Conservation (phyloP, 768 basidiomycete species). For the Mycena maculata region DNA sequence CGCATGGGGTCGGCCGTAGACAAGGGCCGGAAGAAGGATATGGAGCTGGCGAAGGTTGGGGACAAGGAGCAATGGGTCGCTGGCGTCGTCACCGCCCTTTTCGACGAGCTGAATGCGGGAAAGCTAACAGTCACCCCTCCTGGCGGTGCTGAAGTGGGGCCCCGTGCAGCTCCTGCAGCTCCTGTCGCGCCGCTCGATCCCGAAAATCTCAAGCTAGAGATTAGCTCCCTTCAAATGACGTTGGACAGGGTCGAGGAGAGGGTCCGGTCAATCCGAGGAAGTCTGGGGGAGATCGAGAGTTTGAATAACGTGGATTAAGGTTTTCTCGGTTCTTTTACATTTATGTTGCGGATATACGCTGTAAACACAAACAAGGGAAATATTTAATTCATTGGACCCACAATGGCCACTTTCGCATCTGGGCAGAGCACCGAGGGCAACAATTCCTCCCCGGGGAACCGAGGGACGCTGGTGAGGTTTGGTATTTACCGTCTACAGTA, state of each 20-base stretch:
- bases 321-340: background rate
- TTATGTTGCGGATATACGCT: constrained; percentile 20
- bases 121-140: constrained; percentile 43
- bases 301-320: constrained; percentile 19
- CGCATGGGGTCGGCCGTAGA: constrained; percentile 54
- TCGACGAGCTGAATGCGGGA: constrained; percentile 73
- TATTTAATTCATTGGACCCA: too few relatives aligned
- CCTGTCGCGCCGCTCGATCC: constrained; percentile 14
- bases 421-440: too few relatives aligned
- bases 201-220: constrained; percentile 57
- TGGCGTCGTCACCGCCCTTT: constrained; percentile 75
- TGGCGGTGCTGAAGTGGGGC: constrained; percentile 16
- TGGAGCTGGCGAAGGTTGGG: constrained; percentile 64
- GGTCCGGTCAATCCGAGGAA: constrained; percentile 59
- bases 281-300: constrained; percentile 42
- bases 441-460: too few relatives aligned
- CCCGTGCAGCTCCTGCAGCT: constrained; percentile 11
- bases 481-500: too few relatives aligned
- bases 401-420: too few relatives aligned
- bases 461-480: too few relatives aligned
- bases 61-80: constrained; percentile 84
- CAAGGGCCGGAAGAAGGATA: constrained; percentile 59
- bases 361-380: too few relatives aligned
- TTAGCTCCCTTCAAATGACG: constrained; percentile 57
- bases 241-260: constrained; percentile 72